Percentiles rank a stretch among this genome's conserved stretches.
Conservation (phyloP, 306 rosid genomes). For the Heteromeles arbutifolia region DNA sequence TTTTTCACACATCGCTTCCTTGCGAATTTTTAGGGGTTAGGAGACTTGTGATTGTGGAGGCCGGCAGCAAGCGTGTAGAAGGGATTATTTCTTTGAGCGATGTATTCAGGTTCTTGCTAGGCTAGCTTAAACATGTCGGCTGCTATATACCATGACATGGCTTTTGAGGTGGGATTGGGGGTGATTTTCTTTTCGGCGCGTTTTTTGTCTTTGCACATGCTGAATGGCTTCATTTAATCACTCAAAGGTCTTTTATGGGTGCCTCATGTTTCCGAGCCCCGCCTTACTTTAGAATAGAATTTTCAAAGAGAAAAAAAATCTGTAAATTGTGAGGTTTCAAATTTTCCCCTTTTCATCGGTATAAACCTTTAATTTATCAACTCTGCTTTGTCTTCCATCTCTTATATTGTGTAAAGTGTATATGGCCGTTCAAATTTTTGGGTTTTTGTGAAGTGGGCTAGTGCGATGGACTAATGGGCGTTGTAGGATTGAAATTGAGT, state of each 20-base stretch:
- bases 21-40: slow-evolving; percentile 48
- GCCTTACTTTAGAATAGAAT: slow-evolving; percentile 36
- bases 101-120: slow-evolving; percentile 71
- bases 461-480: no score
- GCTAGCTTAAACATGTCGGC: slow-evolving; percentile 27
- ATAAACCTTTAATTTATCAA: slow-evolving; percentile 15
- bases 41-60: slow-evolving; percentile 85
- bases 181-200: background rate
- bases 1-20: slow-evolving; percentile 12
- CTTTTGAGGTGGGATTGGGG: slow-evolving; percentile 13
- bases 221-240: slow-evolving; percentile 19
- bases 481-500: no score
- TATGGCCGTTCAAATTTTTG: background rate
- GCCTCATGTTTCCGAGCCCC: slow-evolving; percentile 25
- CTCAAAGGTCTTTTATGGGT: slow-evolving; percentile 18
- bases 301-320: slow-evolving; percentile 30
- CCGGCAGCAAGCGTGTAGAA: slow-evolving; percentile 88
- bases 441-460: no score
- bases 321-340: slow-evolving; percentile 52
- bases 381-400: slow-evolving; percentile 25
- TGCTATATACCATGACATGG: slow-evolving; percentile 12
- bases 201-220: background rate
- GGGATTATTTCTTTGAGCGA: slow-evolving; percentile 76
- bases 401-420: background rate
- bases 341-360: slow-evolving; percentile 21